phyloP scores from a whole-genome alignment of 208 protist genomes.

The Tritrichomonas foetus region DNA sequence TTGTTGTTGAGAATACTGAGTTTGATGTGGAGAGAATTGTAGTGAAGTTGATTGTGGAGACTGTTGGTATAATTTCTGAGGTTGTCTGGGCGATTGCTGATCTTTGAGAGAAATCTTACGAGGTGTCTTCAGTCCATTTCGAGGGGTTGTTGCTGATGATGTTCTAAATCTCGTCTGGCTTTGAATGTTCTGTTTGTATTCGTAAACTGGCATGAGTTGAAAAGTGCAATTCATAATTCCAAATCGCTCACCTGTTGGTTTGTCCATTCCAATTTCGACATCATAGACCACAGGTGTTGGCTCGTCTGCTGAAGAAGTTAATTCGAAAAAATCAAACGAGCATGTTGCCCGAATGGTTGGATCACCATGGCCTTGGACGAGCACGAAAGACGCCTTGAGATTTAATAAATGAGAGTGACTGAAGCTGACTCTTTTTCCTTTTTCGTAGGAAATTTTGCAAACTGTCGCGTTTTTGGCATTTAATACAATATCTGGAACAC shows the following conservation, averaged over 20 bases:
- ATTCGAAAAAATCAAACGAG: neutral
- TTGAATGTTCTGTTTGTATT: neutral
- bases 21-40: neutral
- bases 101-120: neutral
- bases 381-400: neutral
- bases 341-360: neutral
- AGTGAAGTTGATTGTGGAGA: too few relatives aligned
- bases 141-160: neutral
- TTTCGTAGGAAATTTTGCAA: conserved; percentile 14
- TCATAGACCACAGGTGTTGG: neutral
- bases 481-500: neutral
- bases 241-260: neutral
- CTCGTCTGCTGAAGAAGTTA: neutral
- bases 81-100: neutral
- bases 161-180: neutral
- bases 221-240: neutral
- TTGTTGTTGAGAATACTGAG: neutral
- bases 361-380: neutral
- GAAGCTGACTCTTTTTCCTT: conserved; percentile 9
- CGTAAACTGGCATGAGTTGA: neutral
- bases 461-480: neutral
- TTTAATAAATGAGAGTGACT: neutral
- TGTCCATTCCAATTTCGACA: neutral
- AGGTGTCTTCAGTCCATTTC: neutral
- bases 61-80: neutral